Base-by-base conservation (phyloP, 768 basidiomycete genomes). In the Termitomyces sp. region DNA sequence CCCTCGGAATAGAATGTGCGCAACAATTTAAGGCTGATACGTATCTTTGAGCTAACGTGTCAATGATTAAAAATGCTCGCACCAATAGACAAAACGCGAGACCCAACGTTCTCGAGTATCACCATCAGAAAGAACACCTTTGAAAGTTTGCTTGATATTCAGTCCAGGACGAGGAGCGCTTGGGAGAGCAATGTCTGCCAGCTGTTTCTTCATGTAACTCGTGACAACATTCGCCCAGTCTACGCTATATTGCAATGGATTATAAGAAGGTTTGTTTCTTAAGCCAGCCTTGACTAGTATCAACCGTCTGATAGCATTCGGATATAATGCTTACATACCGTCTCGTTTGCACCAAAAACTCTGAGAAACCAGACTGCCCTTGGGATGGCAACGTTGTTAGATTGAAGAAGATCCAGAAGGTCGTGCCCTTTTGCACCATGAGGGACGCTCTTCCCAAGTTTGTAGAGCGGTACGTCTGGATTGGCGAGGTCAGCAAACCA, bases 311-410 rank as follows among this genome's bases (percentile, higher is more conserved):
- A 50, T 23, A n/a, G 23, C 45, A 50, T 49, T 33, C 58, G 1
- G 8, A 31, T 15, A 23, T 53, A 28, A 49, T 44, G 33, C 15
- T 15, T 66, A 2, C 54, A 45, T 60, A 91, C 90, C 49, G 88
- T 90, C 71, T 94, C 92, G 62, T 93, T 92, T 19, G 87, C 90
- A 26, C 92, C 92, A 63, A 92, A 83, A 3, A 92, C 90, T 19
- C 91, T 81, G 28, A 94, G 75, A 66, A 93, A 89, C 92, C 92
- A 94, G 7, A 93, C 83, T 3, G 92, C 92, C 45, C 92, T 80
- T 1, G 87, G 78, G 35, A 91, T 87, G 6, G 86, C 87, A 28
- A 94, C 87, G 55, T 85, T 81, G 53, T 91, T 84, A 6, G 78
- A 75, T 54, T 93, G 88, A 31, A 94, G 70, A 43, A 93, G 73